phyloP scores from a whole-genome alignment of 2,329 filamentous ascomycete genomes.

The Diaporthe citriasiana region DNA sequence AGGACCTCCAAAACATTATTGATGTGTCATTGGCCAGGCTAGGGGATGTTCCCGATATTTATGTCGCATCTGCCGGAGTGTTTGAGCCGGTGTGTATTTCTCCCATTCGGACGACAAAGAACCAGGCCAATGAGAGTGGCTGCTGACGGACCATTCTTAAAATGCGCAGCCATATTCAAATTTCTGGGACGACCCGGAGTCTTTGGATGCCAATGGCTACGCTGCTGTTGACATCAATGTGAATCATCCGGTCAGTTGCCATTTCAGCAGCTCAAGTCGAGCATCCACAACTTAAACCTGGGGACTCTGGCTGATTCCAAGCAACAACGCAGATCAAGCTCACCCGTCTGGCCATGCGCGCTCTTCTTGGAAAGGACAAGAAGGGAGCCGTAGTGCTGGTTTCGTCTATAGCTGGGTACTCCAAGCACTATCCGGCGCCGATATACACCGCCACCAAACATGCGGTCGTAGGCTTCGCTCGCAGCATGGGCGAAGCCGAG shows the following conservation, averaged over 20 bases:
- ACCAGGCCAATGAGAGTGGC: background rate
- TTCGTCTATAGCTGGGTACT: conserved; percentile 51
- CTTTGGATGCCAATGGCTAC: conserved; percentile 9
- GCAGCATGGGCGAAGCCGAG: conserved; percentile 48
- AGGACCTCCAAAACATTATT: conserved; percentile 7
- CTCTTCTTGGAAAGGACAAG: conserved; percentile 26
- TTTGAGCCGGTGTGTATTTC: conserved; percentile 13
- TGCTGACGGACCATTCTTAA: background rate
- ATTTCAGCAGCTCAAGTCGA: background rate
- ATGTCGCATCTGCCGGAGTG: conserved; percentile 18
- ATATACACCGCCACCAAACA: conserved; percentile 56
- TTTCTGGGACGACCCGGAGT: conserved; percentile 23
- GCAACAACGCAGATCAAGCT: conserved; percentile 7
- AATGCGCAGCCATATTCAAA: background rate
- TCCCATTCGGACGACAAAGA: background rate
- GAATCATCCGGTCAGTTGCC: conserved; percentile 26
- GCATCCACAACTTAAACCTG: background rate
- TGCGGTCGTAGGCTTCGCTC: conserved; percentile 55
- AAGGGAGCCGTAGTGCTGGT: conserved; percentile 45
- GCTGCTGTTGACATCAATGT: conserved; percentile 12
- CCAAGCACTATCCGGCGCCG: conserved; percentile 48
- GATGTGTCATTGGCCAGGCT: background rate
- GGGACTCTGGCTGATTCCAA: background rate
- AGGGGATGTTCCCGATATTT: conserved; percentile 12
- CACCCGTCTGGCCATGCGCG: conserved; percentile 29